These are phyloP conservation scores for Cardamine occulta DNA, from an alignment of 345 rosid genomes.

Conservation along the genomic window DNA sequence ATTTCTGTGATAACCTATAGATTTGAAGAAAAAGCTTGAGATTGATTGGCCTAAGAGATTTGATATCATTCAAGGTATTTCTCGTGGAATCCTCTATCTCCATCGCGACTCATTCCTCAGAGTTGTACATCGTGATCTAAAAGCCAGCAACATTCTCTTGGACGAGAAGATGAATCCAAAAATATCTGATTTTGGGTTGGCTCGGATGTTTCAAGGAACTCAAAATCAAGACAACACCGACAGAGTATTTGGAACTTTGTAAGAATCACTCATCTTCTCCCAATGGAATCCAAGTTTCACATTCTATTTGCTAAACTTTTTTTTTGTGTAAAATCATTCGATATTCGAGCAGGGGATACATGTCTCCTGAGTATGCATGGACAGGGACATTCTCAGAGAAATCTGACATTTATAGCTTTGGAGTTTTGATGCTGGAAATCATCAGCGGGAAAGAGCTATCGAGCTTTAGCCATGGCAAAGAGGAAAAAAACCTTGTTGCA, in stretches of 20 bases:
- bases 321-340: background rate
- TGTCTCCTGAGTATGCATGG: slow-evolving; percentile 58
- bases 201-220: slow-evolving; percentile 34
- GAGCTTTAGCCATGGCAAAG: slow-evolving; percentile 3
- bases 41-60: slow-evolving; percentile 29
- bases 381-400: slow-evolving; percentile 53
- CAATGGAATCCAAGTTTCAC: background rate
- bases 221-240: slow-evolving; percentile 26
- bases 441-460: slow-evolving; percentile 18
- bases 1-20: background rate
- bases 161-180: slow-evolving; percentile 36
- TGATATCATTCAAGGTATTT: slow-evolving; percentile 28
- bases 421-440: slow-evolving; percentile 44
- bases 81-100: slow-evolving; percentile 29
- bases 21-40: slow-evolving; percentile 15
- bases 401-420: slow-evolving; percentile 51
- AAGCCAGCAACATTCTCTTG: slow-evolving; percentile 35
- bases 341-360: slow-evolving; percentile 34
- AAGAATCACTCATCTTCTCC: background rate
- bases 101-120: slow-evolving; percentile 24
- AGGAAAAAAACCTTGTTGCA: slow-evolving; percentile 19
- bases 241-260: slow-evolving; percentile 29
- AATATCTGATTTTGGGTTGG: slow-evolving; percentile 34
- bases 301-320: background rate
- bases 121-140: slow-evolving; percentile 28